Percentiles rank a stretch among this genome's conserved stretches.
Conservation (phyloP, 208 protist genomes). For the Wallacemonas collosoma region DNA sequence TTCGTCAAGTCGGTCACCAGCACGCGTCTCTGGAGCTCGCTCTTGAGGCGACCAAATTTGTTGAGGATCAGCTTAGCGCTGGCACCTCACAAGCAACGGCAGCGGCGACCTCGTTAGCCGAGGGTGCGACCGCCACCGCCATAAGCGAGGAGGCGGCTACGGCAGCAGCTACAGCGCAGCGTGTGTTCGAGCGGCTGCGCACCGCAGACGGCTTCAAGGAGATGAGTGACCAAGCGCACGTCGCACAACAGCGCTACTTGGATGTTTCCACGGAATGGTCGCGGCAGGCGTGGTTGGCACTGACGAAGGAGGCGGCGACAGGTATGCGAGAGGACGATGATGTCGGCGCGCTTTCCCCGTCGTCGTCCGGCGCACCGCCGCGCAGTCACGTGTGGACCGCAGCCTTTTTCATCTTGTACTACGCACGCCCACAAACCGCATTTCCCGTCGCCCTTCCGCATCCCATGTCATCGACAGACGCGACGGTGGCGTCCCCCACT, state of each 20-base stretch:
- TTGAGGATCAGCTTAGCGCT: constrained; percentile 31
- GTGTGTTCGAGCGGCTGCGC: neutral
- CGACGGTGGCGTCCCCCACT: neutral
- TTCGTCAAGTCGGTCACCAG: constrained; percentile 55
- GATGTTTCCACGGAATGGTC: constrained; percentile 29
- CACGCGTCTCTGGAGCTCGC: constrained; percentile 70
- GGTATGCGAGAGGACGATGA: neutral
- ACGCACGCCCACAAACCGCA: neutral
- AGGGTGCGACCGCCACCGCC: neutral
- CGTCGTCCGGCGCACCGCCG: neutral
- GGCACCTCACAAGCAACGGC: neutral
- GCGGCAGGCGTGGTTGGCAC: constrained; percentile 30
- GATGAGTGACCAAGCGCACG: constrained; percentile 31
- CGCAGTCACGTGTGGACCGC: constrained; percentile 59
- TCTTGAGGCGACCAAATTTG: constrained; percentile 80
- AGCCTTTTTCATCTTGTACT: constrained; percentile 64
- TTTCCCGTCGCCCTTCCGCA: neutral
- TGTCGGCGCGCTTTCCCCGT: neutral
- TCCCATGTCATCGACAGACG: neutral
- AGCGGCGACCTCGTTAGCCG: neutral
- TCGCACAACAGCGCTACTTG: constrained; percentile 36
- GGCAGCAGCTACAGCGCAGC: neutral
- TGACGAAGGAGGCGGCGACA: constrained; percentile 15
- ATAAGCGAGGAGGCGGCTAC: neutral
- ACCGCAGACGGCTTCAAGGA: constrained; percentile 17